Evolutionary conservation across 345 rosid species (phyloP).

Genomic region (Lepidium sativum): DNA sequence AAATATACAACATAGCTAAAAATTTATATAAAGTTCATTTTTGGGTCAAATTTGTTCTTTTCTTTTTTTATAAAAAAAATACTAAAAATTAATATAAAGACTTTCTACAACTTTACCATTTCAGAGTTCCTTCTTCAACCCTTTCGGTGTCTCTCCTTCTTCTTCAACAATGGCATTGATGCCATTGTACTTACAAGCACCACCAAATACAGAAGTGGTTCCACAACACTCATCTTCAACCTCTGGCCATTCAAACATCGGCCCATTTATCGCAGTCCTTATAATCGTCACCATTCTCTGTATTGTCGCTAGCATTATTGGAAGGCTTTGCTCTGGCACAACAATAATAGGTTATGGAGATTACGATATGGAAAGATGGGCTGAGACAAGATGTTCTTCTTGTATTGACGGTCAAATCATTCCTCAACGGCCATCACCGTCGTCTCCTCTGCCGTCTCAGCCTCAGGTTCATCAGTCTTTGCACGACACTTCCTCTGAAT

Average conservation of each 20-base stretch:
- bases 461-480: background rate
- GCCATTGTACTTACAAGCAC: constrained; percentile 40
- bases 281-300: constrained; percentile 39
- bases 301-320: constrained; percentile 43
- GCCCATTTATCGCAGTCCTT: constrained; percentile 51
- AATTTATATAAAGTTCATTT: too few species aligned
- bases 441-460: constrained; percentile 1
- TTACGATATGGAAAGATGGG: constrained; percentile 67
- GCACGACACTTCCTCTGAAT: background rate
- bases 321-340: constrained; percentile 67
- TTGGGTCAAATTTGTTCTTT: background rate
- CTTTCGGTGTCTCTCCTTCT: background rate
- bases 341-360: constrained; percentile 51
- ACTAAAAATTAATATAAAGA: background rate
- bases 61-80: background rate
- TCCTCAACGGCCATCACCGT: constrained; percentile 22
- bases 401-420: constrained; percentile 67
- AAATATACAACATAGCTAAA: too few species aligned
- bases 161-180: constrained; percentile 25
- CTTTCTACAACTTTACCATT: background rate
- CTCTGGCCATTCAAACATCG: constrained; percentile 32
- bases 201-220: background rate
- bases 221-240: constrained; percentile 26
- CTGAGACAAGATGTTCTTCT: constrained; percentile 51
- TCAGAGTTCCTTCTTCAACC: background rate